Evolutionary conservation across 129 eudicot species (phyloP).

Genomic region (Mikania micrantha): DNA sequence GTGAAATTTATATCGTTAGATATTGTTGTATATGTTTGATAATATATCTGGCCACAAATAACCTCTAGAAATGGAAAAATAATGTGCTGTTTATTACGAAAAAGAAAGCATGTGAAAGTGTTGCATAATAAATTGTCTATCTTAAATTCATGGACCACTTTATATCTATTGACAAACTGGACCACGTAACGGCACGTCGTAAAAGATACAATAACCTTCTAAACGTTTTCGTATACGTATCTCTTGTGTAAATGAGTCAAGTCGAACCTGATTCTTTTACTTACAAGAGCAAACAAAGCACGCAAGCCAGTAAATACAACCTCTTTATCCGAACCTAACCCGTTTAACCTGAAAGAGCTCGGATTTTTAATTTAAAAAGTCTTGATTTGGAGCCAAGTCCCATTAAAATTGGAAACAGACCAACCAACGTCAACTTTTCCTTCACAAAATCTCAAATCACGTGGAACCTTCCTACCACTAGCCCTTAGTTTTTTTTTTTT

Average conservation of each 20-base stretch:
- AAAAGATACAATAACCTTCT: neutral
- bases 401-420: conserved; percentile 9
- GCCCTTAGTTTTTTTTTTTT: neutral
- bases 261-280: no score
- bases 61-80: neutral
- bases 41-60: neutral
- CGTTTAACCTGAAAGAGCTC: no score
- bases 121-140: conserved; percentile 13
- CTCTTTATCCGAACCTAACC: no score
- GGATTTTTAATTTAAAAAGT: no score
- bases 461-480: conserved; percentile 27
- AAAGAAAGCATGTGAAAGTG: conserved; percentile 19
- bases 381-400: neutral
- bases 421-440: conserved; percentile 5
- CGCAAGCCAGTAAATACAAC: no score
- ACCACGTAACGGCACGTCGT: conserved; percentile 24
- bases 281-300: no score
- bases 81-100: neutral
- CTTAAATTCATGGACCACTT: conserved; percentile 25
- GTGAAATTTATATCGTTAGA: no score
- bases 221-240: neutral
- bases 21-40: no score
- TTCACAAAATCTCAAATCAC: neutral
- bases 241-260: no score
- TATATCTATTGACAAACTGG: conserved; percentile 23